Percentiles rank a stretch among this genome's conserved stretches.
These are phyloP conservation scores for Boletus speciosus DNA, from an alignment of 768 basidiomycete genomes.

Conservation along the genomic window DNA sequence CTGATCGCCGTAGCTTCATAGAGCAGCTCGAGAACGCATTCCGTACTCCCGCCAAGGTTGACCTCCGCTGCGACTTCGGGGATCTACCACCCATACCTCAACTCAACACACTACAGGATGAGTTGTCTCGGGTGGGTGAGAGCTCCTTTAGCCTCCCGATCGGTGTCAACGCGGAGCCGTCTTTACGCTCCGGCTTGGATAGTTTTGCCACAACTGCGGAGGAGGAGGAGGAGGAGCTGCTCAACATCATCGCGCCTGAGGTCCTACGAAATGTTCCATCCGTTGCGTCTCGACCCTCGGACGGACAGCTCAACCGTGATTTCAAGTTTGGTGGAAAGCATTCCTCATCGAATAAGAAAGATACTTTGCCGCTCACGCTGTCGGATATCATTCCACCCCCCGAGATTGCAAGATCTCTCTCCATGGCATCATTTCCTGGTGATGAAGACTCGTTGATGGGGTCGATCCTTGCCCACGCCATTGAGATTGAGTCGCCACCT, in stretches of 20 bases:
- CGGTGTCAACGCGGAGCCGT: constrained; percentile 34
- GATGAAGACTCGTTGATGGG: constrained; percentile 53
- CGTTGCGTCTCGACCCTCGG: constrained; percentile 45
- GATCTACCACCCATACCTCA: constrained; percentile 53
- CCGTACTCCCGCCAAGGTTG: constrained; percentile 68
- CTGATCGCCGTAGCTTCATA: constrained; percentile 71
- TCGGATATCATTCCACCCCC: constrained; percentile 75
- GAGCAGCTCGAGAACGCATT: constrained; percentile 81
- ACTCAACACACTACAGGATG: constrained; percentile 37
- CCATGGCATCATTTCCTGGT: constrained; percentile 40
- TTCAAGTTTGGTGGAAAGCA: constrained; percentile 71
- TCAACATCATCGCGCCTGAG: constrained; percentile 11
- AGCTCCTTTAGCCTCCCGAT: constrained; percentile 21
- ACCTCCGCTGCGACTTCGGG: constrained; percentile 48
- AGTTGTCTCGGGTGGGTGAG: constrained; percentile 23
- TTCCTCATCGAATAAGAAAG: constrained; percentile 13
- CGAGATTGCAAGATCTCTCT: constrained; percentile 47
- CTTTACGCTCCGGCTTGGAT: constrained; percentile 39
- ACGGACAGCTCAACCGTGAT: constrained; percentile 64
- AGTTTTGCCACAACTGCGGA: constrained; percentile 26
- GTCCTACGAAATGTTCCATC: constrained; percentile 27
- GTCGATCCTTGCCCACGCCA: constrained; percentile 51
- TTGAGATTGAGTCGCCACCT: constrained; percentile 34
- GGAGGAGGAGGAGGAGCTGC: constrained; percentile 34
- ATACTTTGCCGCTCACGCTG: constrained; percentile 43